A percentile compares a stretch with the other conserved stretches of the same genome.
Evolutionary conservation across 805 yeast species (phyloP).

Genomic region (Metschnikowia chrysomelidarum): DNA sequence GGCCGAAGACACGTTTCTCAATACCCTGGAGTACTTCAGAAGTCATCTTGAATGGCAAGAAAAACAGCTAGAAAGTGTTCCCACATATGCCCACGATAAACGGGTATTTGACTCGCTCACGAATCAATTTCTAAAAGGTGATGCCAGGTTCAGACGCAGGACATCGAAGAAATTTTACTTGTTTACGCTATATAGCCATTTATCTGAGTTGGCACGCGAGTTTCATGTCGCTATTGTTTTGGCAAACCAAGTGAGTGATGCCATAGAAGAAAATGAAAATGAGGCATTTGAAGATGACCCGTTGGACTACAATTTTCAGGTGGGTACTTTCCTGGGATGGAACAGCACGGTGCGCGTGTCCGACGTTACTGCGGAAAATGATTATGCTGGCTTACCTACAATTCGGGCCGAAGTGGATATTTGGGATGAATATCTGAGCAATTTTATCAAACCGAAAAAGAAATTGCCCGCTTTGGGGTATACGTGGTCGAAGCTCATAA

Average conservation of each 20-base stretch:
- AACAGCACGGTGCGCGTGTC: slow-evolving; percentile 25
- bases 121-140: slow-evolving; percentile 21
- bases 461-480: slow-evolving; percentile 20
- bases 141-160: slow-evolving; percentile 22
- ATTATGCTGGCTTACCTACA: too few species aligned
- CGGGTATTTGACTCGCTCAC: slow-evolving; percentile 29
- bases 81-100: slow-evolving; percentile 11
- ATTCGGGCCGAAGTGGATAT: too few species aligned
- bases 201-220: slow-evolving; percentile 48
- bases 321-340: slow-evolving; percentile 80
- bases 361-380: neutral
- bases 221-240: slow-evolving; percentile 60
- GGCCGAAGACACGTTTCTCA: slow-evolving; percentile 44
- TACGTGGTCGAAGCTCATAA: slow-evolving; percentile 19
- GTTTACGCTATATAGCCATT: slow-evolving; percentile 42
- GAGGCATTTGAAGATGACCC: slow-evolving; percentile 22
- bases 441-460: slow-evolving; percentile 6
- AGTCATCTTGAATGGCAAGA: slow-evolving; percentile 15
- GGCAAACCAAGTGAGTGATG: slow-evolving; percentile 79
- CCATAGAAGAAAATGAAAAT: slow-evolving; percentile 13
- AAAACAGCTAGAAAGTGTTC: slow-evolving; percentile 7
- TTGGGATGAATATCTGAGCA: neutral
- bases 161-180: slow-evolving; percentile 43
- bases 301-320: slow-evolving; percentile 57
- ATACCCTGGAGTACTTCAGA: slow-evolving; percentile 13